phyloP scores from a whole-genome alignment of 2,329 filamentous ascomycete genomes.

The Trichoderma atroviride region DNA sequence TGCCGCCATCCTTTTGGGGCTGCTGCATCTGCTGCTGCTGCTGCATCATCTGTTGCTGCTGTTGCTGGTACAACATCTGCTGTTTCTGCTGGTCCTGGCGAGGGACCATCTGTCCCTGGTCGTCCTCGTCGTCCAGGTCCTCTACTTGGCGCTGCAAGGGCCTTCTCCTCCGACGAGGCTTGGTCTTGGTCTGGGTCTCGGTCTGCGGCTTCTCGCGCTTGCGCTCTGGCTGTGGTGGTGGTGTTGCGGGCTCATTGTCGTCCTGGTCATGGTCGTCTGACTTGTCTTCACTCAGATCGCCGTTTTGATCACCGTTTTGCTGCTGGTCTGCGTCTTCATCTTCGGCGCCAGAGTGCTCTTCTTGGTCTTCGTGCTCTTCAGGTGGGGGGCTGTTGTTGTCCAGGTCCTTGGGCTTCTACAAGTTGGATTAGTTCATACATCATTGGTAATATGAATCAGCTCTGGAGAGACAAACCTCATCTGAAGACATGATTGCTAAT shows the following conservation, averaged over 20 bases:
- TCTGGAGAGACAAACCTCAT: constrained; percentile 16
- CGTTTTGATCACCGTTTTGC: background rate
- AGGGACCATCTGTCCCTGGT: constrained; percentile 33
- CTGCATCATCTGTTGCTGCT: constrained; percentile 32
- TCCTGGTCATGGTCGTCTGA: constrained; percentile 18
- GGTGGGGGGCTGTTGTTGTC: background rate
- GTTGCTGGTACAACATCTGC: constrained; percentile 30
- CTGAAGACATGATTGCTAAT: constrained; percentile 15
- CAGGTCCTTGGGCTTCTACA: constrained; percentile 5
- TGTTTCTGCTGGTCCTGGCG: constrained; percentile 36
- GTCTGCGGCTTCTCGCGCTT: background rate
- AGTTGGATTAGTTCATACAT: background rate
- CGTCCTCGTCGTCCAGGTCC: constrained; percentile 7
- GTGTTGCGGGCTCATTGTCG: constrained; percentile 15
- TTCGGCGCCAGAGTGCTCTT: constrained; percentile 15
- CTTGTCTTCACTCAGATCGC: constrained; percentile 21
- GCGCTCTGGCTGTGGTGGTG: constrained; percentile 18
- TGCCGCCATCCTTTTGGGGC: constrained; percentile 32
- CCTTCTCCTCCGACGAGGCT: constrained; percentile 30
- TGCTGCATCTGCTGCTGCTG: constrained; percentile 29
- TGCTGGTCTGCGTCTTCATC: constrained; percentile 24
- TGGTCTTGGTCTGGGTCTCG: constrained; percentile 5
- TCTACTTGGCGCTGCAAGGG: constrained; percentile 14
- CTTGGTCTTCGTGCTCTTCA: background rate
- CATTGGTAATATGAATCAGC: background rate